phyloP scores from a whole-genome alignment of 306 rosid genomes.

The Trifolium dubium region DNA sequence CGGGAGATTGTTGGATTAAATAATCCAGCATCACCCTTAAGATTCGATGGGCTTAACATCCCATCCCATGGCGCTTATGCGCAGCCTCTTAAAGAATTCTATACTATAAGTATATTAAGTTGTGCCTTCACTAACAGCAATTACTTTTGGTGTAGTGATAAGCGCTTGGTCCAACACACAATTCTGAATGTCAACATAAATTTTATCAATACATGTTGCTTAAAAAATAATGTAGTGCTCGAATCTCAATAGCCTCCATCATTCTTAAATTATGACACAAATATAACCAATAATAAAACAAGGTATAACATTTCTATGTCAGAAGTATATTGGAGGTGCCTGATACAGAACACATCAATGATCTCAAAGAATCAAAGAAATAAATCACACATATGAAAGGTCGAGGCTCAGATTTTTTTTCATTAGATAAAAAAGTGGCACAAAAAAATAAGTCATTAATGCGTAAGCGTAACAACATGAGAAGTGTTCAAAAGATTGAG shows the following conservation, averaged over 20 bases:
- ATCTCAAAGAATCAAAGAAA: not conserved
- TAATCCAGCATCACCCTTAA: no score
- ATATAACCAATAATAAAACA: constrained; percentile 27
- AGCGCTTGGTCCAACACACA: not conserved
- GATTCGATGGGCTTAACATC: no score
- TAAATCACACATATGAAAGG: not conserved
- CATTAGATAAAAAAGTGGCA: constrained; percentile 12
- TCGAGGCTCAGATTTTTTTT: constrained; percentile 20
- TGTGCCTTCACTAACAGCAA: no score
- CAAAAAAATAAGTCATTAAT: constrained; percentile 20
- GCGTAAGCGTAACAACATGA: not conserved
- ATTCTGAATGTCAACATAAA: constrained; percentile 32
- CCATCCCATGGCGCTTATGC: no score
- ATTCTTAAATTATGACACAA: constrained; percentile 32
- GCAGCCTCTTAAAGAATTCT: no score
- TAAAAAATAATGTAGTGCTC: not conserved
- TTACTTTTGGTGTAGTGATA: no score
- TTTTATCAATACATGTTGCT: constrained; percentile 19
- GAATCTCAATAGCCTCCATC: not conserved
- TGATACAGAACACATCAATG: constrained; percentile 8
- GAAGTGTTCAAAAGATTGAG: constrained; percentile 3
- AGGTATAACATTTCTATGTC: constrained; percentile 4
- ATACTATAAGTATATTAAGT: no score
- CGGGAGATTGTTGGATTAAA: no score
- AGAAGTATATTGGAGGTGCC: constrained; percentile 29